A percentile compares a stretch with the other conserved stretches of the same genome.
Evolutionary conservation across 78 protist genomes (phyloP).

Genomic region (Mastigamoeba balamuthi): DNA sequence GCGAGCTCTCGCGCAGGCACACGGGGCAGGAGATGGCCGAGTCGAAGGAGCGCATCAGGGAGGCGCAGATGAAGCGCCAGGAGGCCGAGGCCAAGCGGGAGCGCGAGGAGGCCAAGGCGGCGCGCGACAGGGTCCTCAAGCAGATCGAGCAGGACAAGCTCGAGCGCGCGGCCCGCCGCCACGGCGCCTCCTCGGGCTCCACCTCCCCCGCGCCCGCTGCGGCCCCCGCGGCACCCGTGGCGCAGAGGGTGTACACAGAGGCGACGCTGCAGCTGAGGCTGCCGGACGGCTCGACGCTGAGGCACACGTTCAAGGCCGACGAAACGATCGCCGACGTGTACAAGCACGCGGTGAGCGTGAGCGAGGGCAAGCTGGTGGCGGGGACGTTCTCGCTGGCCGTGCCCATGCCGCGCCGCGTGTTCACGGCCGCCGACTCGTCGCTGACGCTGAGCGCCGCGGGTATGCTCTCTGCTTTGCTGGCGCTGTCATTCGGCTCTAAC

Average conservation of each 20-base stretch:
- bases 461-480: background rate
- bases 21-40: constrained; percentile 21
- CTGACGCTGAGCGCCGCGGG: background rate
- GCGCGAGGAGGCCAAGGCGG: constrained; percentile 28
- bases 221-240: constrained; percentile 8
- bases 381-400: background rate
- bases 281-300: background rate
- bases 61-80: constrained; percentile 25
- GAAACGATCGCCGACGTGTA: background rate
- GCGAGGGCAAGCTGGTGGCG: background rate
- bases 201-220: constrained; percentile 1
- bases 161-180: constrained; percentile 9
- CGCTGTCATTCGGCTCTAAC: no score
- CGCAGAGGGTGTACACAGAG: constrained; percentile 10
- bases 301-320: background rate
- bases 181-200: background rate
- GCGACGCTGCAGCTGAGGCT: background rate
- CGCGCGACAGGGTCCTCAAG: constrained; percentile 16
- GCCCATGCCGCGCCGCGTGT: background rate
- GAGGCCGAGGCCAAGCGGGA: constrained; percentile 32
- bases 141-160: constrained; percentile 40
- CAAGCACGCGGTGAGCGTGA: background rate
- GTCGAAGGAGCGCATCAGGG: constrained; percentile 21
- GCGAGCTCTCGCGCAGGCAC: constrained; percentile 18
- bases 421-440: background rate